Evolutionary conservation across 2,329 filamentous ascomycete genomes (phyloP).

Genomic region (Phialophora expanda): DNA sequence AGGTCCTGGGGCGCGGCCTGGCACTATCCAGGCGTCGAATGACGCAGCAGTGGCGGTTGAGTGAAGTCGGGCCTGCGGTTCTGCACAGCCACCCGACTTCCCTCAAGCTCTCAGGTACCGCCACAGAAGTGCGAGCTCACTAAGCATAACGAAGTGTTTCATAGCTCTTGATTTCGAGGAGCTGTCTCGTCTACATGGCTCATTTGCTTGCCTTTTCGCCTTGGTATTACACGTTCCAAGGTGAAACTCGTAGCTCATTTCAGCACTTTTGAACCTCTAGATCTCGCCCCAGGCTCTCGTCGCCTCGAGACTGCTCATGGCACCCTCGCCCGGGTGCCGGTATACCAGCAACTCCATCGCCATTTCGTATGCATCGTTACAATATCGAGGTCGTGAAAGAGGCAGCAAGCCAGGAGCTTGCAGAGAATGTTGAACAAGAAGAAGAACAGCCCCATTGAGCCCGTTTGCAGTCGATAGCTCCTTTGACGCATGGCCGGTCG

Average conservation of each 20-base stretch:
- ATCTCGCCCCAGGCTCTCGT: slow-evolving; percentile 24
- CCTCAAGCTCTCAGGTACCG: background rate
- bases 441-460: background rate
- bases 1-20: background rate
- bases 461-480: background rate
- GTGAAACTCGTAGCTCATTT: slow-evolving; percentile 22
- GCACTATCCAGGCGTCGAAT: background rate
- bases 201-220: slow-evolving; percentile 16
- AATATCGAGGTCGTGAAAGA: slow-evolving; percentile 23
- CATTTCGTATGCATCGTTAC: slow-evolving; percentile 27
- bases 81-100: background rate
- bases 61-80: background rate
- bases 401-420: slow-evolving; percentile 11
- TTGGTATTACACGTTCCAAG: slow-evolving; percentile 28
- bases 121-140: background rate
- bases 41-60: slow-evolving; percentile 1
- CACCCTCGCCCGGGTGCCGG: slow-evolving; percentile 5
- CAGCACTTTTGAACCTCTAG: slow-evolving; percentile 26
- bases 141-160: slow-evolving; percentile 6
- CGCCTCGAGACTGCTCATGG: slow-evolving; percentile 22
- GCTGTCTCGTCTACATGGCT: slow-evolving; percentile 24
- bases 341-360: slow-evolving; percentile 23
- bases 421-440: slow-evolving; percentile 9
- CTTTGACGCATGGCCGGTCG: background rate
- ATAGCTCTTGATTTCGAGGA: slow-evolving; percentile 18